These are phyloP conservation scores for Malus hybrid DNA, from an alignment of 331 rosid genomes.

Conservation along the genomic window DNA sequence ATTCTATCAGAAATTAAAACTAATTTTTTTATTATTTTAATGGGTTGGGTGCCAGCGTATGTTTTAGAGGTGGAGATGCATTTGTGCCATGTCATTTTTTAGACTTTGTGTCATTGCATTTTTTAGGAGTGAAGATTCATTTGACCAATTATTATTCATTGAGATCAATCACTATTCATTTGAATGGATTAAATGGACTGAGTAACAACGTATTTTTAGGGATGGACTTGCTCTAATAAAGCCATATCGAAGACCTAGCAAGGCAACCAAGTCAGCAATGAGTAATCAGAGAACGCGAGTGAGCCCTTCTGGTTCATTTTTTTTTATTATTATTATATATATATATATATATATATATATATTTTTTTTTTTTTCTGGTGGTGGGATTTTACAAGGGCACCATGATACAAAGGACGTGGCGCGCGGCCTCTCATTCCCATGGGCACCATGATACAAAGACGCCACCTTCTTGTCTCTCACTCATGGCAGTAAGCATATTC, in stretches of 20 bases:
- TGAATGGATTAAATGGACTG: too few relatives aligned
- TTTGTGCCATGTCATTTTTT: too few relatives aligned
- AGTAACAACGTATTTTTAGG: accelerated
- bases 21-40: too few relatives aligned
- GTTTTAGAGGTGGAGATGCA: too few relatives aligned
- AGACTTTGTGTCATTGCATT: too few relatives aligned
- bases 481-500: slow-evolving; percentile 15
- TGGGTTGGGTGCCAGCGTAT: too few relatives aligned
- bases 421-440: neutral
- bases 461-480: neutral
- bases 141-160: too few relatives aligned
- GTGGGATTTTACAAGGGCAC: neutral
- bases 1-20: too few relatives aligned
- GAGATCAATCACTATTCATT: too few relatives aligned
- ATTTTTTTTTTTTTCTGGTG: too few relatives aligned
- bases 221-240: neutral
- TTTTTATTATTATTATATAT: too few relatives aligned
- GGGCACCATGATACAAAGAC: neutral
- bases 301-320: neutral
- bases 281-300: neutral
- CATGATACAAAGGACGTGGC: slow-evolving; percentile 2
- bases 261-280: neutral
- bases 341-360: too few relatives aligned
- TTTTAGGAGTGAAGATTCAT: accelerated
- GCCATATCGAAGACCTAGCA: neutral